phyloP scores from a whole-genome alignment of 257 asterid species.

The Solanum okadae region DNA sequence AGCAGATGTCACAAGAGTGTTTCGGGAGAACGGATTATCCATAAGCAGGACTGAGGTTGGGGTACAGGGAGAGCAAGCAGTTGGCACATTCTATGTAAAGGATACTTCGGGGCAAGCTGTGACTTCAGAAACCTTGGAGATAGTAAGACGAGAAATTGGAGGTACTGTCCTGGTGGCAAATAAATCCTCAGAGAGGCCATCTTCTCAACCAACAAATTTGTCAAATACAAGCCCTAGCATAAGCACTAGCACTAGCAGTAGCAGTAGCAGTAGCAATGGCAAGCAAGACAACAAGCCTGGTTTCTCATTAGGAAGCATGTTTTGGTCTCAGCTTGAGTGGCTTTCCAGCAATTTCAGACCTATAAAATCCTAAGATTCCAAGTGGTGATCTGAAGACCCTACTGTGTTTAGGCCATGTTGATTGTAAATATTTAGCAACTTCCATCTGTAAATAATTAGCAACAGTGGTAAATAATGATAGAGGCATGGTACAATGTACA shows the following conservation, averaged over 20 bases:
- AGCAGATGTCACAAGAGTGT: conserved; percentile 59
- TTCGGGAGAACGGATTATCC: conserved; percentile 76
- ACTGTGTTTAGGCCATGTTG: background rate
- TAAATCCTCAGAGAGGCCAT: conserved; percentile 4
- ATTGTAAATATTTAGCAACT: background rate
- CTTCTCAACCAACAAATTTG: conserved; percentile 2
- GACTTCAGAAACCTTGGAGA: conserved; percentile 34
- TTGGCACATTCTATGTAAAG: conserved; percentile 74
- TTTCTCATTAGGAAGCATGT: conserved; percentile 50
- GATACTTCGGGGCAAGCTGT: conserved; percentile 57
- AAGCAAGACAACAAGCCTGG: conserved; percentile 26
- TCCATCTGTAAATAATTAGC: background rate
- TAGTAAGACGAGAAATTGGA: conserved; percentile 51
- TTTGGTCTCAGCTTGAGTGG: conserved; percentile 73
- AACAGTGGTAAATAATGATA: background rate
- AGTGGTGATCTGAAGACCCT: background rate
- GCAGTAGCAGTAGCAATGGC: background rate
- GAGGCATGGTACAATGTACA: background rate
- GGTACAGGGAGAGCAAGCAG: conserved; percentile 46
- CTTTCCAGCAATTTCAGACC: conserved; percentile 56
- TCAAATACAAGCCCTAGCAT: conserved; percentile 10
- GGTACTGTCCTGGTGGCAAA: conserved; percentile 26
- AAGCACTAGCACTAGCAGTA: background rate
- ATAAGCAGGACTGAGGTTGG: conserved; percentile 66
- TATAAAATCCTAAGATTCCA: conserved; percentile 28